Percentiles rank a stretch among this genome's conserved stretches.
Conservation (phyloP, 176 grass and related monocot genomes). For the Thalia dealbata region DNA sequence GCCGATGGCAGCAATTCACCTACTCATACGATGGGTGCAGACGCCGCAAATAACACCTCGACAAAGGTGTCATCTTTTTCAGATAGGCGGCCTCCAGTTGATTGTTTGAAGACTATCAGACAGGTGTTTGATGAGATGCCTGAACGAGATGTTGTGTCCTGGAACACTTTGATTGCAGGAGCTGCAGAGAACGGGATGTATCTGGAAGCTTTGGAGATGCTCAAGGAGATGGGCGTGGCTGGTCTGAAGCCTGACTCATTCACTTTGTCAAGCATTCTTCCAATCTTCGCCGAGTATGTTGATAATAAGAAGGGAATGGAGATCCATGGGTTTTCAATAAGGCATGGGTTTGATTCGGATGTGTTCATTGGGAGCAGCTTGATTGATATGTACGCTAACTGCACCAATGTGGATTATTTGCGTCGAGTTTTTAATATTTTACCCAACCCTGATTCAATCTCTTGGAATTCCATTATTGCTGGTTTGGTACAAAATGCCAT, state of each 20-base stretch:
- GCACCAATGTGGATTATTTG: conserved; percentile 35
- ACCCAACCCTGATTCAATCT: conserved; percentile 27
- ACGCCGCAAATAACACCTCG: neutral
- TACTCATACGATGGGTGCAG: neutral
- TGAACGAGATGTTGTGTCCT: conserved; percentile 43
- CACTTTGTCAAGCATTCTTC: conserved; percentile 47
- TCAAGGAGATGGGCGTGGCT: conserved; percentile 43
- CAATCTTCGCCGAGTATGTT: conserved; percentile 47
- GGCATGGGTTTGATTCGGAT: conserved; percentile 33
- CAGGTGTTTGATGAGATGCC: conserved; percentile 65
- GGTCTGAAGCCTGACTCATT: conserved; percentile 48
- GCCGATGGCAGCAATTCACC: neutral
- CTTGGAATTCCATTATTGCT: conserved; percentile 58
- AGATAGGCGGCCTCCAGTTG: neutral
- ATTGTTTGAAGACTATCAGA: conserved; percentile 7
- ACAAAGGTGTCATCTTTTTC: neutral
- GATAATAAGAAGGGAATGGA: conserved; percentile 44
- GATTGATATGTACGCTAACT: conserved; percentile 65
- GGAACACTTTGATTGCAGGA: conserved; percentile 48
- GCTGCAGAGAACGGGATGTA: conserved; percentile 33
- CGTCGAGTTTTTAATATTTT: conserved; percentile 38
- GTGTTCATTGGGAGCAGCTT: conserved; percentile 51
- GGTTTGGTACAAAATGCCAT: conserved; percentile 49
- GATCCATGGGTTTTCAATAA: conserved; percentile 44
- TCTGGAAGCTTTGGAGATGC: conserved; percentile 24